Evolutionary conservation across 1,284 basidiomycete genomes (phyloP).

Genomic region (Phaffia rhodozyma): DNA sequence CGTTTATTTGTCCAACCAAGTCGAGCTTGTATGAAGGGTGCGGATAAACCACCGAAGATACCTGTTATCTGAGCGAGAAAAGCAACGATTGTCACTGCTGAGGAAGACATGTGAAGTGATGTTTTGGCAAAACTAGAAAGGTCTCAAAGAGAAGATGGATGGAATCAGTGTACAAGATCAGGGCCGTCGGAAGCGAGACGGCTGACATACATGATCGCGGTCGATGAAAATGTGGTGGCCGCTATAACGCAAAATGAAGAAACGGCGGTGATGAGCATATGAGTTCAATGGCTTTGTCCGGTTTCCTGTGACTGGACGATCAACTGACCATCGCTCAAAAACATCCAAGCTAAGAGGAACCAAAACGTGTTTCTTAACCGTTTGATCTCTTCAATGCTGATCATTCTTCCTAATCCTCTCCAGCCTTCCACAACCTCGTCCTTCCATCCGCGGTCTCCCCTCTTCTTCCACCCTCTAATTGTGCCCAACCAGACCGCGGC

Average conservation of each 20-base stretch:
- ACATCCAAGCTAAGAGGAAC: constrained; percentile 80
- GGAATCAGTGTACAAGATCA: constrained; percentile 28
- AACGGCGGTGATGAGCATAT: background rate
- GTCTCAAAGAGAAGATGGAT: background rate
- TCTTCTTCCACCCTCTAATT: constrained; percentile 18
- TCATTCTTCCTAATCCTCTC: constrained; percentile 42
- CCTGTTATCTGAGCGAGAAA: constrained; percentile 34
- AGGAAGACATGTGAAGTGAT: constrained; percentile 33
- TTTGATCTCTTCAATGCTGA: constrained; percentile 54
- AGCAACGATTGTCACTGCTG: constrained; percentile 36
- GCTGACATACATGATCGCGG: constrained; percentile 10
- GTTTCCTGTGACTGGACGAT: background rate
- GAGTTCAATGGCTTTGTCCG: background rate
- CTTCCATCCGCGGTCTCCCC: constrained; percentile 21
- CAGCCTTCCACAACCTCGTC: constrained; percentile 32
- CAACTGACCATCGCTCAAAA: constrained; percentile 66
- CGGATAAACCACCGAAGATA: constrained; percentile 31
- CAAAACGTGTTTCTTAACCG: constrained; percentile 68
- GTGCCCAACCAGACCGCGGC: constrained; percentile 52
- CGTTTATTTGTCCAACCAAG: constrained; percentile 53
- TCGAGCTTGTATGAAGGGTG: constrained; percentile 31
- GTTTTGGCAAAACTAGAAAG: constrained; percentile 29
- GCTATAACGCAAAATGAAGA: background rate
- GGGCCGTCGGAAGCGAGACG: constrained; percentile 24
- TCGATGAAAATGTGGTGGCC: background rate